These are phyloP conservation scores for Tylopilus orsonianus DNA, from an alignment of 1,284 basidiomycete species.

Conservation along the genomic window DNA sequence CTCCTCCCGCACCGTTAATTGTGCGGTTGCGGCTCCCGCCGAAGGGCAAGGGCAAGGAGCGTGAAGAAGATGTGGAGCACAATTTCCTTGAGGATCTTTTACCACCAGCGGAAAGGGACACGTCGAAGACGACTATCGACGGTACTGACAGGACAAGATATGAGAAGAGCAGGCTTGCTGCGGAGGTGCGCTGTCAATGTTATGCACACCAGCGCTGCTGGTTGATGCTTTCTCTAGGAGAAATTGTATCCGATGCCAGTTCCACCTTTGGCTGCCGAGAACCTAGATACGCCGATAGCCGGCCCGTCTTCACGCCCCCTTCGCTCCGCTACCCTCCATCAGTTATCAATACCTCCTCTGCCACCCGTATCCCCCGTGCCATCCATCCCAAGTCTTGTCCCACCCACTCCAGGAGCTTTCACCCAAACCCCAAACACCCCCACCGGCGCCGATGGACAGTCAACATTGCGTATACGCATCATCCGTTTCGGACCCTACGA, in stretches of 20 bases:
- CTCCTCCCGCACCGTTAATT: slow-evolving; percentile 38
- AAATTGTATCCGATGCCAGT: slow-evolving; percentile 50
- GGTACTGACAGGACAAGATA: slow-evolving; percentile 75
- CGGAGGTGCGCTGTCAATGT: slow-evolving; percentile 56
- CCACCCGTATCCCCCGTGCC: slow-evolving; percentile 37
- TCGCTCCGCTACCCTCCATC: slow-evolving; percentile 52
- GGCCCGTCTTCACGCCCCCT: slow-evolving; percentile 64
- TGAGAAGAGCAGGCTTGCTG: slow-evolving; percentile 66
- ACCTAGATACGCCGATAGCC: slow-evolving; percentile 46
- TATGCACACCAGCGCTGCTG: neutral
- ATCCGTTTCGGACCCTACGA: slow-evolving; percentile 95
- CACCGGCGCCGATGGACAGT: slow-evolving; percentile 32
- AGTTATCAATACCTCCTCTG: slow-evolving; percentile 34
- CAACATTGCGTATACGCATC: slow-evolving; percentile 70
- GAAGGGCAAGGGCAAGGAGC: slow-evolving; percentile 59
- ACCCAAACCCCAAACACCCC: slow-evolving; percentile 29
- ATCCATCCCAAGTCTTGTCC: slow-evolving; percentile 40
- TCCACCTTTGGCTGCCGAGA: slow-evolving; percentile 35
- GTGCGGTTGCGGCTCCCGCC: slow-evolving; percentile 57
- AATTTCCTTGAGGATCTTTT: slow-evolving; percentile 87
- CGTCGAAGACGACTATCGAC: slow-evolving; percentile 65
- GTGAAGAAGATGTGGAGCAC: slow-evolving; percentile 54
- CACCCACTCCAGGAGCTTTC: slow-evolving; percentile 37
- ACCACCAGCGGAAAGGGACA: slow-evolving; percentile 71
- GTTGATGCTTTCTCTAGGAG: slow-evolving; percentile 39